Evolutionary conservation across 805 yeast species (phyloP).

Genomic region (Candida awuae): DNA sequence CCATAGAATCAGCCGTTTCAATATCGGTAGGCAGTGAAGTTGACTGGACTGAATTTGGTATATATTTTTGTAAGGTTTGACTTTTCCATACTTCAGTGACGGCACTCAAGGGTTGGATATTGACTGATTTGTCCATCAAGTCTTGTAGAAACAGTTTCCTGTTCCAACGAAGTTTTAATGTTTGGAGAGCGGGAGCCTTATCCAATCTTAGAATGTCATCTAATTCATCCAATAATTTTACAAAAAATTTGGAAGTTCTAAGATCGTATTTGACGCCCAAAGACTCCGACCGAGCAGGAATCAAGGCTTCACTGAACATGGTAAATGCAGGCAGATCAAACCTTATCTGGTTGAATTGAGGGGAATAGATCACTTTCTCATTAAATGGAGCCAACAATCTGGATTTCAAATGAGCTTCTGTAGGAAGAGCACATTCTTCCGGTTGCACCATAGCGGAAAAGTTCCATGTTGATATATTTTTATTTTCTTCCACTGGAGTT

Average conservation of each 20-base stretch:
- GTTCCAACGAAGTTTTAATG: constrained; percentile 42
- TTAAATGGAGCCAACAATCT: constrained; percentile 18
- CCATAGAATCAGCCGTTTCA: background rate
- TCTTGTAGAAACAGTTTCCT: constrained; percentile 53
- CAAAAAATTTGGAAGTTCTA: constrained; percentile 51
- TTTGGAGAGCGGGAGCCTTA: constrained; percentile 41
- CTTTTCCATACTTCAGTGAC: constrained; percentile 64
- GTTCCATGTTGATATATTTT: background rate
- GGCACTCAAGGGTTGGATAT: constrained; percentile 81
- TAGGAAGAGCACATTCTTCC: background rate
- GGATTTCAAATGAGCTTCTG: constrained; percentile 15
- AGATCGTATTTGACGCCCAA: constrained; percentile 20
- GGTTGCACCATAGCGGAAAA: background rate
- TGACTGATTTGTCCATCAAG: constrained; percentile 71
- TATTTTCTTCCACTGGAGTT: background rate
- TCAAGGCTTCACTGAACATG: constrained; percentile 38
- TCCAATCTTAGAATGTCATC: constrained; percentile 66
- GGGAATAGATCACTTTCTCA: constrained; percentile 22
- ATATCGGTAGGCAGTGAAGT: constrained; percentile 13
- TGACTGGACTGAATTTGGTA: constrained; percentile 10
- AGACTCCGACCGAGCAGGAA: constrained; percentile 1
- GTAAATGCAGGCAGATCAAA: constrained; percentile 38
- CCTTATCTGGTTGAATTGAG: constrained; percentile 29
- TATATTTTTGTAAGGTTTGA: constrained; percentile 15
- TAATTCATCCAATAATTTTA: constrained; percentile 64